Evolutionary conservation across 73 alveolate species (phyloP), one percentile per base, ranked within the genome.

Genomic region (Paramecium octaurelia): DNA sequence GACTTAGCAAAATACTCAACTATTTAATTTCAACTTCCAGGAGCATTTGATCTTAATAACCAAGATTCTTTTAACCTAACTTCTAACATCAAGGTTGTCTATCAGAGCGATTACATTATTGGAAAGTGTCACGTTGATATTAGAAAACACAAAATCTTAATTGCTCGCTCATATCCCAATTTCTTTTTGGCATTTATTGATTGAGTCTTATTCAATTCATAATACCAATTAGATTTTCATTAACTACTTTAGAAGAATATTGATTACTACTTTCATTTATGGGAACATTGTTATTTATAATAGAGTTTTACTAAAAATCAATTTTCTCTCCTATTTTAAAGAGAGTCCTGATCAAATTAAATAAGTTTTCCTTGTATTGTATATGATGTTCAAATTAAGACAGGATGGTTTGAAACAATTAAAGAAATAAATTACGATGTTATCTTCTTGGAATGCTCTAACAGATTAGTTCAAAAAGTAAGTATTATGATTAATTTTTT

Each of bases 121-220:
- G n/a, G 91, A 80, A 46, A 42, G 64, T 46, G 75, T 80, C 3
- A 48, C 91, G 3, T 80, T 80, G 58, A 80, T 80, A 10, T 80
- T 80, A 20, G 91, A 80, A 80, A 44, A 42, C 18, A 80, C 91
- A 40, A 80, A 80, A 21, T 40, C 18, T 44, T 16, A 80, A 46
- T 46, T 24, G 10, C 91, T 80, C 3, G 4, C 57, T 31, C 48
- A 40, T 24, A 46, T 48, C 21, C 75, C 91, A 23, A 80, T 43
- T 0, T 18, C 91, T 1, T 80, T 80, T 80, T 80, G 91, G 91
- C 91, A 80, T 80, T 46, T 42, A 31, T 20, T 80, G 20, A 23
- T 80, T 43, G 91, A 80, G 27, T 27, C 70, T n/a, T 80, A 80
- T 80, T 29, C 91, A 23, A 21, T 64, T 12, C 44, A 24, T 14